These are phyloP conservation scores for Cordyceps pruinosa DNA, from an alignment of 2,329 filamentous ascomycete species.

Conservation along the genomic window DNA sequence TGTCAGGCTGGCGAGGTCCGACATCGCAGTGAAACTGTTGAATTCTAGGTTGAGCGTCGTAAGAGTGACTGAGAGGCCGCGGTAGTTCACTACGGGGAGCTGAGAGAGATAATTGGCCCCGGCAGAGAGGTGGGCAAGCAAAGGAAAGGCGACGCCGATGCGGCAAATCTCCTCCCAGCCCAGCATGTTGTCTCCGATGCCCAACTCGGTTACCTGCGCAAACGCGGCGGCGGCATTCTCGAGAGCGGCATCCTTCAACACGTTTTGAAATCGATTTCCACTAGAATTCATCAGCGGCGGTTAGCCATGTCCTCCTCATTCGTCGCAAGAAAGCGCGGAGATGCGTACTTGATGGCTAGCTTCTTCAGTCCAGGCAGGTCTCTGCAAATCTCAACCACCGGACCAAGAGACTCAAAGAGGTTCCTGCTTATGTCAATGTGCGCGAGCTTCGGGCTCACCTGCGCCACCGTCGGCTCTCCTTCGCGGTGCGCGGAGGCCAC, in stretches of 20 bases:
- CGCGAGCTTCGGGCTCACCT: conserved; percentile 58
- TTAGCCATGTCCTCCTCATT: no score
- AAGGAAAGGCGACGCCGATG: conserved; percentile 46
- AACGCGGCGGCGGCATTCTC: conserved; percentile 36
- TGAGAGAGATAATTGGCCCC: conserved; percentile 51
- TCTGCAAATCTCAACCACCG: conserved; percentile 64
- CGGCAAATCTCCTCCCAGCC: conserved; percentile 57
- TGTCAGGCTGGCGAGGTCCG: conserved; percentile 49
- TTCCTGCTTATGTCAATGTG: conserved; percentile 86
- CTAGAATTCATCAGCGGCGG: no score
- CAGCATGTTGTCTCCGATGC: conserved; percentile 61
- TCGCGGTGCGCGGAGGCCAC: conserved; percentile 39
- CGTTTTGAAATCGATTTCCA: conserved; percentile 61
- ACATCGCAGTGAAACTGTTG: conserved; percentile 58
- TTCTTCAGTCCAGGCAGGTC: conserved; percentile 59
- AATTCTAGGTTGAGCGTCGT: conserved; percentile 63
- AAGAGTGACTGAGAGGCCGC: conserved; percentile 43
- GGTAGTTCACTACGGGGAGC: conserved; percentile 37
- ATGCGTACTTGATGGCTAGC: conserved; percentile 63
- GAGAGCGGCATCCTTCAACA: conserved; percentile 31
- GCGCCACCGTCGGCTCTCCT: conserved; percentile 33
- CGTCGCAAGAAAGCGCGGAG: not conserved
- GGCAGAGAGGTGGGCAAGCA: conserved; percentile 43
- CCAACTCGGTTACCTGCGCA: conserved; percentile 49
- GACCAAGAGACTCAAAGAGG: conserved; percentile 60